Base-by-base conservation (phyloP, 306 rosid genomes). In the Lupinus albus region DNA sequence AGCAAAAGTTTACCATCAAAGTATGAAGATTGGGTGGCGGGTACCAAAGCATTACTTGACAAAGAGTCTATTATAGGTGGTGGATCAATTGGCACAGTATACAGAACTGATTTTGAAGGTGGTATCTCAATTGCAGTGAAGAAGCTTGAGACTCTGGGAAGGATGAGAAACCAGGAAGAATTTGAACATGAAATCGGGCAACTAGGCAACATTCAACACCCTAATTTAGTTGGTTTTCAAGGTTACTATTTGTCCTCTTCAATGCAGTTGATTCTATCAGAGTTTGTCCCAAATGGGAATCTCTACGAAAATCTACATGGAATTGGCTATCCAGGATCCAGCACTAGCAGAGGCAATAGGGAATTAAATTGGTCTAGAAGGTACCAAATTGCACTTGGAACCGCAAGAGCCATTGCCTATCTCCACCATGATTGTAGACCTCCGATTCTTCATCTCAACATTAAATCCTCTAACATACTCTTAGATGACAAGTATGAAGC, bases 1-100 rank as follows among this genome's bases (percentile, higher is more conserved):
- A 90, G 99, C 85, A 88, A 90, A 80, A 90, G 81, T 68, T 84
- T 93, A 72, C 99, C 97, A 7, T 93, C 99, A 2, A 93, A 76
- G 80, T 93, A 93, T 52, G 99, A 93, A 87, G 99, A 93, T 72
- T 93, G 99, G 99, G 99, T 90, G 75, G 89, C 95, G 11, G 97
- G 97, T 68, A 93, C 96, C 52, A 90, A 84, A 82, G 92, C 99
- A 39, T 82, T 93, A 89, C 94, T 85, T 35, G 92, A 88, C 81
- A 93, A 93, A 78, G 99, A 93, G 75, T 84, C 94, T 48, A 32
- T 88, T 41, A 90, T 93, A 25, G 99, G 99, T 35, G 90, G 86
- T 4, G 99, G 99, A 70, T 86, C 97, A 0, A 85, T 93, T 12
- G 99, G 99, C 36, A 83, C 90, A 0, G 97, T 93, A 64, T 90